A percentile compares a stretch with the other conserved stretches of the same genome.
Evolutionary conservation across 2,329 filamentous ascomycete species (phyloP).

Genomic region (Nothopassalora personata): DNA sequence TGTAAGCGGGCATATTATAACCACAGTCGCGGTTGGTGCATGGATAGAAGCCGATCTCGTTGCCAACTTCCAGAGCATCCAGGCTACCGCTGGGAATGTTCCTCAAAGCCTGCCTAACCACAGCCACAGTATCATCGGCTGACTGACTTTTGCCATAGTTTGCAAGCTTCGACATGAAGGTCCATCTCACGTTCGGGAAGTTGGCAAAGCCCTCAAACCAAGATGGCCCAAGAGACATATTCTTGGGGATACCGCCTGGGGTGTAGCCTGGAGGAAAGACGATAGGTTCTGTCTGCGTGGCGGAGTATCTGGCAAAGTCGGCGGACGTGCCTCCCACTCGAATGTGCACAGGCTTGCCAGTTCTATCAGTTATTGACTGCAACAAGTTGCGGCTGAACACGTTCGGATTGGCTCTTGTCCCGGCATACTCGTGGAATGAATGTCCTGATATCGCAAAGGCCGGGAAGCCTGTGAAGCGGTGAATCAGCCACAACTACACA

Average conservation of each 20-base stretch:
- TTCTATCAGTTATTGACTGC: slow-evolving; percentile 4
- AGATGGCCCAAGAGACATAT: slow-evolving; percentile 11
- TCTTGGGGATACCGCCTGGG: slow-evolving; percentile 5
- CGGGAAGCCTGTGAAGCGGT: not conserved
- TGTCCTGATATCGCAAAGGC: slow-evolving; percentile 10
- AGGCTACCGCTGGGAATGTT: slow-evolving; percentile 10
- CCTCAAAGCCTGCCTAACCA: slow-evolving; percentile 6
- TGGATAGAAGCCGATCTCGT: slow-evolving; percentile 11
- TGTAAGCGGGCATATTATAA: slow-evolving; percentile 5
- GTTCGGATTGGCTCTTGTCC: slow-evolving; percentile 11
- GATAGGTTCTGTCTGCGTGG: slow-evolving; percentile 3
- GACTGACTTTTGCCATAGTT: slow-evolving; percentile 4
- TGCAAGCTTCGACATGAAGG: slow-evolving; percentile 10
- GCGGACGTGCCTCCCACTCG: slow-evolving; percentile 14
- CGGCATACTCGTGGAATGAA: slow-evolving; percentile 15
- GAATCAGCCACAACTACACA: not conserved
- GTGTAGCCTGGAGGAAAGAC: not conserved
- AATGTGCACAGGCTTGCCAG: slow-evolving; percentile 10
- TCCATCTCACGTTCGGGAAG: slow-evolving; percentile 9
- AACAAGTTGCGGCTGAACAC: slow-evolving; percentile 13
- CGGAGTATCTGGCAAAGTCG: slow-evolving; percentile 8
- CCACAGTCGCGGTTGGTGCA: slow-evolving; percentile 1
- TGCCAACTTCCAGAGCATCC: slow-evolving; percentile 15
- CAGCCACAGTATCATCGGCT: slow-evolving; percentile 9
- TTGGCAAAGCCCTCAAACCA: slow-evolving; percentile 15